Base-by-base conservation (phyloP, 73 alveolate genomes). In the Stentor roeselii region DNA sequence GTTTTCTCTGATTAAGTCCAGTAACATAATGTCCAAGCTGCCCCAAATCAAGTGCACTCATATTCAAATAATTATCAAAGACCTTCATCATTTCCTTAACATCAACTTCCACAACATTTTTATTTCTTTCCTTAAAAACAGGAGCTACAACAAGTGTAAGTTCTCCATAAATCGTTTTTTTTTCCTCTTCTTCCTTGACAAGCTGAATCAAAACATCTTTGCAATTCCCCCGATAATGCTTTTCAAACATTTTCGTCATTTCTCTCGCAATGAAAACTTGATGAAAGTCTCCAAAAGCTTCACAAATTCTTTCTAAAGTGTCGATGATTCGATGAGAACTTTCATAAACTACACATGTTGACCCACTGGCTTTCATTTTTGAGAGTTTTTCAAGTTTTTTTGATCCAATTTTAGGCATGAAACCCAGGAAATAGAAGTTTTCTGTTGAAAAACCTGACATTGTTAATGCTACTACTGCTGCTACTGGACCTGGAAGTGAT, bases 401-500 rank as follows among this genome's bases (percentile, higher is more conserved):
- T 30, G 86, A 42, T 37, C 75, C 76, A 2, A 83, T 75, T 67
- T 93, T 93, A 3, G 95, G 42, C 38, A 92, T 85, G 67, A 90
- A 94, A 3, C 98, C 98, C 36, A 84, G 82, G 78, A 90, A 94
- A 6, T 50, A 60, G 76, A 94, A 94, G 27, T 87, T 59, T 41
- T 94, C 95, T 31, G 96, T 76, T 31, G 96, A 95, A 60, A 92
- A 90, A 35, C 98, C 98, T 36, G 95, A 82, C 15, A 90, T 88
- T 31, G 92, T 58, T 15, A 93, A 78, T 3, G 98, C 98, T 4
- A 87, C 86, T 15, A 89, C 77, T 4, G 92, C 95, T 3, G 97
- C 94, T 58, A 89, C 78, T 11, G 98, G 95, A 6, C 98, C 98
- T 11, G 98, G 98, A 31, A 94, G 83, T 3, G 96, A 85, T 60